A percentile compares a stretch with the other conserved stretches of the same genome.
phyloP scores from a whole-genome alignment of 2,329 filamentous ascomycete species.

The Grosmannia penicillata region DNA sequence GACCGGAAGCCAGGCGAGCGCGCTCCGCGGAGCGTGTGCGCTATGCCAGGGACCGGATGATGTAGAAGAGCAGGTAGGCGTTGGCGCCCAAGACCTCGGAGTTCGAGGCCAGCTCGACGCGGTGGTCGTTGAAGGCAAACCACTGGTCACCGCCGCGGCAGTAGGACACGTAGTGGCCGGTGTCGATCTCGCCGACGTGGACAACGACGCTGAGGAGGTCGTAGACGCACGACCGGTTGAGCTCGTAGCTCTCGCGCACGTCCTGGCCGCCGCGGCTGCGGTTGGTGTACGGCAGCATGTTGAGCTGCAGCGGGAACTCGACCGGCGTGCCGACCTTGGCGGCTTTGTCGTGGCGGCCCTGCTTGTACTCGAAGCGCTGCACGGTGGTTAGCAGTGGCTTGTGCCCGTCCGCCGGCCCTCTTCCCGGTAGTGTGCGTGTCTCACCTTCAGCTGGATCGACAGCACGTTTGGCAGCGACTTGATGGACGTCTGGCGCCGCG shows the following conservation, averaged over 20 bases:
- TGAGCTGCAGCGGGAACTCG: constrained; percentile 71
- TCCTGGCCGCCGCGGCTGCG: constrained; percentile 37
- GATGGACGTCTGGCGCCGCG: constrained; percentile 71
- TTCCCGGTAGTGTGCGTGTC: constrained; percentile 12
- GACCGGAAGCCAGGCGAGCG: no score
- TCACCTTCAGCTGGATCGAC: constrained; percentile 82
- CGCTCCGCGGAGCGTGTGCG: neutral
- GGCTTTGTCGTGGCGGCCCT: constrained; percentile 51
- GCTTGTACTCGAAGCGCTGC: constrained; percentile 61
- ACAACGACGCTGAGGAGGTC: constrained; percentile 83
- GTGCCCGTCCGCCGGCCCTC: no score
- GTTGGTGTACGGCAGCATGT: constrained; percentile 82
- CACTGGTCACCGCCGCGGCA: constrained; percentile 75
- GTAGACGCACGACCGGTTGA: constrained; percentile 58
- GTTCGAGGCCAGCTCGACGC: constrained; percentile 70
- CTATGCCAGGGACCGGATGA: constrained; percentile 44
- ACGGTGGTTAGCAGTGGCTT: neutral
- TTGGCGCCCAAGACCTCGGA: constrained; percentile 75
- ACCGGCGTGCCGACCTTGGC: constrained; percentile 83
- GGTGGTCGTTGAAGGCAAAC: constrained; percentile 94
- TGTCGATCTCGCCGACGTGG: constrained; percentile 84
- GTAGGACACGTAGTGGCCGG: constrained; percentile 86
- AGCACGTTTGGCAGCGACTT: constrained; percentile 77
- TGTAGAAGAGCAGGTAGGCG: constrained; percentile 85
- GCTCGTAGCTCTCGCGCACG: constrained; percentile 33